Conservation (phyloP, 441 rosid species). For the Pelargonium citronellum region DNA sequence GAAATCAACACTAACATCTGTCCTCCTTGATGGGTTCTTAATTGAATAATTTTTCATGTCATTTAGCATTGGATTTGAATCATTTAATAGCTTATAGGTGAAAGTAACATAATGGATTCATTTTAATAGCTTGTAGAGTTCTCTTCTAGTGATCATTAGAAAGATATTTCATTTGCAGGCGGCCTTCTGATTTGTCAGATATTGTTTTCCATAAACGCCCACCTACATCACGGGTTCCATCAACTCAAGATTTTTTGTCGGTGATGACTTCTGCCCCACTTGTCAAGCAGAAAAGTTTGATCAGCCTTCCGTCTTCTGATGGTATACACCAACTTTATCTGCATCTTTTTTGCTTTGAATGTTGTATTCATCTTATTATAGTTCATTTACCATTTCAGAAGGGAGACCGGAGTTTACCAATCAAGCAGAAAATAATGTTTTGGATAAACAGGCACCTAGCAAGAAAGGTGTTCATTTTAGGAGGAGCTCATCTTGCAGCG, state of each 20-base stretch:
- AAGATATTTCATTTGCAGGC: no score
- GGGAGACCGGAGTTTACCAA: conserved; percentile 16
- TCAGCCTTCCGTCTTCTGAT: conserved; percentile 18
- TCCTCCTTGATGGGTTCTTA: no score
- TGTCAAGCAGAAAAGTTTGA: conserved; percentile 26
- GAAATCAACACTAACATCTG: no score
- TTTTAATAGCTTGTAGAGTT: no score
- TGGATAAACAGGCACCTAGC: conserved; percentile 21
- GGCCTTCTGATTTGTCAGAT: conserved; percentile 13
- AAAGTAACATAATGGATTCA: no score
- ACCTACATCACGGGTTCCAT: conserved; percentile 27
- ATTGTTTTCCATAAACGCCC: conserved; percentile 28
- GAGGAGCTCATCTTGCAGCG: conserved; percentile 35
- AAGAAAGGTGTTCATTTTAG: conserved; percentile 34
- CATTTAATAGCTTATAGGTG: no score
- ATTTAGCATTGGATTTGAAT: no score
- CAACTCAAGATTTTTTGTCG: conserved; percentile 30
- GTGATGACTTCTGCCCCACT: conserved; percentile 22
- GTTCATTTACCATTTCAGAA: conserved; percentile 16
- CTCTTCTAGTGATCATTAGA: no score
- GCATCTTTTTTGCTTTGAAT: not conserved
- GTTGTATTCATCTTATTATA: not conserved
- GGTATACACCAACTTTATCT: conserved; percentile 24
- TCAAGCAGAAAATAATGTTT: conserved; percentile 12
- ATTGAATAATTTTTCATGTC: no score